These are phyloP conservation scores for Ophiostoma sp. DNA, from an alignment of 2,329 filamentous ascomycete species.

Conservation along the genomic window DNA sequence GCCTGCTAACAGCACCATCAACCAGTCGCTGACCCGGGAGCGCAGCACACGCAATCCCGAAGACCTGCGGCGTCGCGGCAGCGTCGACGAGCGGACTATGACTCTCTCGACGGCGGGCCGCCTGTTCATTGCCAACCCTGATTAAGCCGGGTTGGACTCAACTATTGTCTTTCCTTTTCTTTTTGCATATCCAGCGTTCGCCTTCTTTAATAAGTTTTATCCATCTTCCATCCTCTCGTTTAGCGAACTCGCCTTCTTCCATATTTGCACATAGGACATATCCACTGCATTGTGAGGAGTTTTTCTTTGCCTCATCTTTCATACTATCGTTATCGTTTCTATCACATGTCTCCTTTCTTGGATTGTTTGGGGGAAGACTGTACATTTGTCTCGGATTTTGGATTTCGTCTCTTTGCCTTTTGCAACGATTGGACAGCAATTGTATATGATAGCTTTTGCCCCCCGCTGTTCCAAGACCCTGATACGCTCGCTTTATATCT, in stretches of 20 bases:
- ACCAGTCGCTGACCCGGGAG: slow-evolving; percentile 60
- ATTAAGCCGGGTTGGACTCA: slow-evolving; percentile 45
- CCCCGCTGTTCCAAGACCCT: not conserved
- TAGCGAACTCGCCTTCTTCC: not conserved
- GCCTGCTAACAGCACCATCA: slow-evolving; percentile 59
- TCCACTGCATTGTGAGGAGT: slow-evolving; percentile 15
- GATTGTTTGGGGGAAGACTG: not conserved
- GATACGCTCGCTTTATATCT: not conserved
- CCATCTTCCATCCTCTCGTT: not conserved
- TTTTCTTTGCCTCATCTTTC: not conserved
- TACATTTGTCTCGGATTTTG: not conserved
- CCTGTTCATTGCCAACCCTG: slow-evolving; percentile 84
- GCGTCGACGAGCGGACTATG: slow-evolving; percentile 78
- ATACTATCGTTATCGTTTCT: slow-evolving; percentile 9
- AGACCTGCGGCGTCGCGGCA: slow-evolving; percentile 73
- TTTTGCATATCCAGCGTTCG: not conserved
- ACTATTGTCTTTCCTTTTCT: not conserved
- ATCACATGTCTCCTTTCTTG: not conserved
- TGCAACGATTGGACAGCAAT: slow-evolving; percentile 4
- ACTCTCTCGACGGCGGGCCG: slow-evolving; percentile 71
- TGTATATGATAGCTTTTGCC: slow-evolving; percentile 5
- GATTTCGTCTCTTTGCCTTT: not conserved
- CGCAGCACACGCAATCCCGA: slow-evolving; percentile 68
- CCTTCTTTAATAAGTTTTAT: not conserved
- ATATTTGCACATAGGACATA: not conserved